Base-by-base conservation (phyloP, 192 early-diverging fungal species). In the Irineochytrium annulatum region DNA sequence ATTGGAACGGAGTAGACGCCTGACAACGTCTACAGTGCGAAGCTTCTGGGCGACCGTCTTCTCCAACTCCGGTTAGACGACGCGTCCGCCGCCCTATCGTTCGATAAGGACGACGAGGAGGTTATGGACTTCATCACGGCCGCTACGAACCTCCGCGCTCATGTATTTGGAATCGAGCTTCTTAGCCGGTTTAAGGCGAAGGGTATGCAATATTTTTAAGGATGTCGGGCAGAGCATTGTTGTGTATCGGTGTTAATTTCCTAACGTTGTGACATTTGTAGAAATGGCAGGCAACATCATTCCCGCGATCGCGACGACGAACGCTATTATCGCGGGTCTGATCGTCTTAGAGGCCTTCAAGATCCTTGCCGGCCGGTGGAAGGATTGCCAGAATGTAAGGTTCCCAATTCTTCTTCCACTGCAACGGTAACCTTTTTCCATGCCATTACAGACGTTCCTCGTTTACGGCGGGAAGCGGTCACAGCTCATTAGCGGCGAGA, bases 221-320 rank as follows among this genome's bases (percentile, higher is more conserved):
- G 28, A 44, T 17, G 20, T 48, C 32, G 56, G 22, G 28, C 56
- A 13, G n/a, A 19, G 20, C 54, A 1, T n/a, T 26, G 19, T 20
- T 56, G 19, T 52, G n/a, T 56, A 11, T 57, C n/a, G 6, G 17
- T 59, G 17, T 16, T 56, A 17, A 31, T 53, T 22, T 61, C 48
- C 20, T 53, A 27, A 55, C 16, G 22, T 19, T 8, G 11, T 41
- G 37, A 41, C 37, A 8, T 41, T 44, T 32, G 1, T 62, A 90
- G 92, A 93, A 30, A 98, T 98, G 91, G 97, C 97, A 3, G 95
- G 95, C 48, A 96, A 95, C 63, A 98, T 99, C 57, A 97, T 98
- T 56, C 94, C 95, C 0, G 94, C 94, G 27, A 92, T 99, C 55
- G 94, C 97, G 34, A 98, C 97, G 0, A 96, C 97, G 14, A 99